These are phyloP conservation scores for Sarocladium brachiariae DNA, from an alignment of 2,329 filamentous ascomycete genomes.

Conservation along the genomic window DNA sequence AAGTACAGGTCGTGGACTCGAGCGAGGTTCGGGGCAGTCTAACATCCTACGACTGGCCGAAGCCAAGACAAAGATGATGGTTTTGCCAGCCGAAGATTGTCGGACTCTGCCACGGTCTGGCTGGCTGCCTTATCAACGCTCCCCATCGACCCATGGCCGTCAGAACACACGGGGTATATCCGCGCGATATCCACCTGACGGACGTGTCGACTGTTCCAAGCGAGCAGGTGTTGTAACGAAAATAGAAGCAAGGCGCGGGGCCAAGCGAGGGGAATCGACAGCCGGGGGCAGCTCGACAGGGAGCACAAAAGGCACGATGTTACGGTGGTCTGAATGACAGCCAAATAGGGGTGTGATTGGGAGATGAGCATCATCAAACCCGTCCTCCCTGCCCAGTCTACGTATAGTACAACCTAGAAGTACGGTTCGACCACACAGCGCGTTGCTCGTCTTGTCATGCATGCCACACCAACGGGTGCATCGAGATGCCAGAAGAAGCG, in stretches of 20 bases:
- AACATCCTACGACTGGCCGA: neutral
- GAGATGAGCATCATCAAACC: neutral
- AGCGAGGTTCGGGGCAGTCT: neutral
- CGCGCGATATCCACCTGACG: too few species aligned
- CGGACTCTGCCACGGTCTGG: too few species aligned
- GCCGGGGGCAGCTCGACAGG: neutral
- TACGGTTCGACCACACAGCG: neutral
- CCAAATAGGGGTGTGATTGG: neutral
- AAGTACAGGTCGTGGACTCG: too few species aligned
- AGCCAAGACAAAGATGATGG: neutral
- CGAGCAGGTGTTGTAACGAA: neutral
- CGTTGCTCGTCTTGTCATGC: neutral
- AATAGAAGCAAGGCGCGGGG: neutral
- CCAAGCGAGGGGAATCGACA: neutral
- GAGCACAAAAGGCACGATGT: neutral
- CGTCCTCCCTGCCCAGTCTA: neutral
- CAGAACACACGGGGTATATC: too few species aligned
- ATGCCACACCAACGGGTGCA: neutral
- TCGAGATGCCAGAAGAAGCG: conserved; percentile 2
- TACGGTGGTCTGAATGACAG: neutral
- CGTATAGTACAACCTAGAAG: too few species aligned
- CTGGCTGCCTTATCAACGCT: too few species aligned
- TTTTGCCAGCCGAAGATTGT: neutral
- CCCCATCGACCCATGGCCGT: too few species aligned
- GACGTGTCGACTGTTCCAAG: too few species aligned